phyloP scores from a whole-genome alignment of 441 rosid genomes.

The Pelargonium cotyledonis region DNA sequence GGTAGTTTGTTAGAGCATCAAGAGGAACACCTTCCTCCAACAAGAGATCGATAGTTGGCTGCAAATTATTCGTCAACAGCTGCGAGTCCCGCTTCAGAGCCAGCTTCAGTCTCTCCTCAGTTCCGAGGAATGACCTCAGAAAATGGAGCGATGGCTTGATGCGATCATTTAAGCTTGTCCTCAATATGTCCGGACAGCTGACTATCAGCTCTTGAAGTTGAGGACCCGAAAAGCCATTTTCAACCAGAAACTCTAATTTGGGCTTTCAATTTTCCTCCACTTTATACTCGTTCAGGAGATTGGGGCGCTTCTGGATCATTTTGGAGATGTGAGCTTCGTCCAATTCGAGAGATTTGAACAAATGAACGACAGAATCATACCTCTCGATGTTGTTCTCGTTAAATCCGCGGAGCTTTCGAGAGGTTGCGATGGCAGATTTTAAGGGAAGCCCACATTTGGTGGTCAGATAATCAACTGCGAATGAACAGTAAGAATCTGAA shows the following conservation, averaged over 20 bases:
- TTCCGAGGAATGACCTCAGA: conserved; percentile 1
- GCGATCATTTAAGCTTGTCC: background rate
- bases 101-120: background rate
- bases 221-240: background rate
- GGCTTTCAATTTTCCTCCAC: background rate
- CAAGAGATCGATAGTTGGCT: background rate
- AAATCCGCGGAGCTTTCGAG: background rate
- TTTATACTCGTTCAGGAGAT: background rate
- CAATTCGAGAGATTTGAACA: background rate
- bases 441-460: background rate
- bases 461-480: background rate
- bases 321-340: too few species aligned
- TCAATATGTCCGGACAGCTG: background rate
- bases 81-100: background rate
- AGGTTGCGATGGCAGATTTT: conserved; percentile 1
- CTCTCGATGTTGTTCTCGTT: background rate
- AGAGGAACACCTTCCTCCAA: background rate
- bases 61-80: background rate
- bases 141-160: background rate
- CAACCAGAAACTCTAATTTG: background rate
- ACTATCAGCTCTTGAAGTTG: background rate
- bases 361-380: background rate
- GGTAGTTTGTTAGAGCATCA: background rate
- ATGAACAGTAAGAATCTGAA: too few species aligned
- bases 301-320: too few species aligned